phyloP scores from a whole-genome alignment of 192 early-diverging fungal species.

The Gryganskiella cystojenkinii region DNA sequence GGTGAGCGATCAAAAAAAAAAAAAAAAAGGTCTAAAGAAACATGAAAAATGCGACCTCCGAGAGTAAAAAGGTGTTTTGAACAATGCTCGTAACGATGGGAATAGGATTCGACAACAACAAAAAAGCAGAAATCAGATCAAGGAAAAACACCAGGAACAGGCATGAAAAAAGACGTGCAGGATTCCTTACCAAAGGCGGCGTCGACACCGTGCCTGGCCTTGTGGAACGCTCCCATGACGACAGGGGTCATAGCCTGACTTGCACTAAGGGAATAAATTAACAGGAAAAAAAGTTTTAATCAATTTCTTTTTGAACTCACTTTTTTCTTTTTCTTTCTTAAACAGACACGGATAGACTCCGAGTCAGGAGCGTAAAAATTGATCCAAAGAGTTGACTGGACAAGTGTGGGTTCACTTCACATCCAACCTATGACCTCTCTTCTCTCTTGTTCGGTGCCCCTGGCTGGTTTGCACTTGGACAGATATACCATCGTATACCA shows the following conservation, averaged over 20 bases:
- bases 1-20: background rate
- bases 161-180: background rate
- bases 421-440: no score
- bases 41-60: no score
- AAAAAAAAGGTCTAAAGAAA: no score
- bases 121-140: background rate
- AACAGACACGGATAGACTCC: no score
- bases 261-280: conserved; percentile 32
- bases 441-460: no score
- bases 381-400: background rate
- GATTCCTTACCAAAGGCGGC: conserved; percentile 50
- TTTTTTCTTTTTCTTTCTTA: no score
- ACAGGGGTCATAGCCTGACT: conserved; percentile 47
- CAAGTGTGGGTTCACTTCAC: no score
- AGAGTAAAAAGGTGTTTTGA: no score
- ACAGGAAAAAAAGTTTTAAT: background rate
- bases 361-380: background rate
- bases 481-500: background rate
- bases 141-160: background rate
- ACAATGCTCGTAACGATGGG: background rate
- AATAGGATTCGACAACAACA: background rate
- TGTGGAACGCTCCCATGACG: conserved; percentile 44
- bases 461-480: no score
- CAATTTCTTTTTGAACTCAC: background rate
- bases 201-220: conserved; percentile 43